phyloP scores from a whole-genome alignment of 306 rosid genomes.

The Cucurbita maxima region DNA sequence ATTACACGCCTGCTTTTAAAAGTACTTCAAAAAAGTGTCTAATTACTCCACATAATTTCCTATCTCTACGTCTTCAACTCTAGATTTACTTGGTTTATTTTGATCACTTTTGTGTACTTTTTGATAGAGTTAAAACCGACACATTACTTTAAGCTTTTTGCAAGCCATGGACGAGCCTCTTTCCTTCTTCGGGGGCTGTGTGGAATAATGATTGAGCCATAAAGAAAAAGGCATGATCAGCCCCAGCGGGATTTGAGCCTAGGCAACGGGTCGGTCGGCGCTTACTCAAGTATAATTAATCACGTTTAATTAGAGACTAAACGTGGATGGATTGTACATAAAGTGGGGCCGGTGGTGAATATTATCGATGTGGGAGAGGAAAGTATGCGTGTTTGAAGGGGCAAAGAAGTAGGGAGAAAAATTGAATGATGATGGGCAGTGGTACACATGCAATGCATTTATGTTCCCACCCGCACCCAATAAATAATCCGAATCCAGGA shows the following conservation, averaged over 20 bases:
- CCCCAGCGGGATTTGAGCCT: neutral
- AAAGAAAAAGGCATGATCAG: neutral
- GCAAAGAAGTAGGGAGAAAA: neutral
- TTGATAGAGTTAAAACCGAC: neutral
- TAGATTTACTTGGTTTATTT: no score
- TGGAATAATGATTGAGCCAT: neutral
- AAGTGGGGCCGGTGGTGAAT: neutral
- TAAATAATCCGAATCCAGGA: neutral
- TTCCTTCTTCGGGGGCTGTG: neutral
- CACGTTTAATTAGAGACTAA: no score
- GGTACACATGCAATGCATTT: constrained; percentile 8
- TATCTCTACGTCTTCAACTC: no score
- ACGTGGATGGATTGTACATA: no score
- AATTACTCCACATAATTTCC: no score
- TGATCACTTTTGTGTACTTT: neutral
- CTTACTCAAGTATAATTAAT: no score
- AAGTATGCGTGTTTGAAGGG: neutral
- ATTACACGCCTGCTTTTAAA: neutral
- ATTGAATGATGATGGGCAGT: constrained; percentile 5
- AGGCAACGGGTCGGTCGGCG: no score
- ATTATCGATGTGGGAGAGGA: neutral
- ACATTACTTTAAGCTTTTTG: neutral
- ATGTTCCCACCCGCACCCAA: neutral
- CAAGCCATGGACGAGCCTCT: neutral
- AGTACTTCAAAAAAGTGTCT: no score